Conservation (phyloP, 2,329 filamentous ascomycete genomes). For the Aureobasidium subglaciale region DNA sequence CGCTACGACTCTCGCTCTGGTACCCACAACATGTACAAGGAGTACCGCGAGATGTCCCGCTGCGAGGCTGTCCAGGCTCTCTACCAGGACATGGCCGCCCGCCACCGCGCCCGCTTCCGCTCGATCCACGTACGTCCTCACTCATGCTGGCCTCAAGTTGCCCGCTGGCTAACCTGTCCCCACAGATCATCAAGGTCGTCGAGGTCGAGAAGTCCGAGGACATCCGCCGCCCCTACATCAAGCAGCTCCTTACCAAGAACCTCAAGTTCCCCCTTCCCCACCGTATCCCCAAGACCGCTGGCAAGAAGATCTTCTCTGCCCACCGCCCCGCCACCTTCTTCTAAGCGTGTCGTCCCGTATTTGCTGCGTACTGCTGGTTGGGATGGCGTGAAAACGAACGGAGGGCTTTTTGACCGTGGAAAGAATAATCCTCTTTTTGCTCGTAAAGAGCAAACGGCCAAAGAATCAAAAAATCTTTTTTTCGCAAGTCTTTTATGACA, state of each 20-base stretch:
- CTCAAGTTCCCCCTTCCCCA: slow-evolving; percentile 99
- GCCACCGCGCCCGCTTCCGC: slow-evolving; percentile 96
- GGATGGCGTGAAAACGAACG: slow-evolving; percentile 4
- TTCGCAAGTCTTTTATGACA: slow-evolving; percentile 10
- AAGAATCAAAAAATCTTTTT: slow-evolving; percentile 9
- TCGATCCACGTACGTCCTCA: slow-evolving; percentile 84
- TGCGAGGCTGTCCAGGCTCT: slow-evolving; percentile 91
- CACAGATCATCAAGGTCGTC: slow-evolving; percentile 92
- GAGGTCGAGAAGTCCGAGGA: slow-evolving; percentile 93
- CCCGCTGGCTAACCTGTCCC: slow-evolving; percentile 1
- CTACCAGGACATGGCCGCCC: slow-evolving; percentile 99
- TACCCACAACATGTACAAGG: slow-evolving; percentile 99
- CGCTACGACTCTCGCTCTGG: slow-evolving; percentile 99
- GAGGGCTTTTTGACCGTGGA: slow-evolving; percentile 3
- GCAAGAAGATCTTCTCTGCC: slow-evolving; percentile 88
- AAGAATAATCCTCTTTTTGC: background rate
- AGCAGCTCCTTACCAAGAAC: slow-evolving; percentile 90
- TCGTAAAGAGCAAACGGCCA: background rate
- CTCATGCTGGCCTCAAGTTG: background rate
- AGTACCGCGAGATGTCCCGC: slow-evolving; percentile 98
- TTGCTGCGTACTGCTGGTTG: slow-evolving; percentile 12
- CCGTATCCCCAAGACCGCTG: slow-evolving; percentile 74
- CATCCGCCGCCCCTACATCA: slow-evolving; percentile 98
- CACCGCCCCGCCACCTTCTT: slow-evolving; percentile 96
- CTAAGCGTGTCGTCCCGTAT: slow-evolving; percentile 50